Base-by-base conservation (phyloP, 441 rosid genomes). In the Aquilaria agallochum region DNA sequence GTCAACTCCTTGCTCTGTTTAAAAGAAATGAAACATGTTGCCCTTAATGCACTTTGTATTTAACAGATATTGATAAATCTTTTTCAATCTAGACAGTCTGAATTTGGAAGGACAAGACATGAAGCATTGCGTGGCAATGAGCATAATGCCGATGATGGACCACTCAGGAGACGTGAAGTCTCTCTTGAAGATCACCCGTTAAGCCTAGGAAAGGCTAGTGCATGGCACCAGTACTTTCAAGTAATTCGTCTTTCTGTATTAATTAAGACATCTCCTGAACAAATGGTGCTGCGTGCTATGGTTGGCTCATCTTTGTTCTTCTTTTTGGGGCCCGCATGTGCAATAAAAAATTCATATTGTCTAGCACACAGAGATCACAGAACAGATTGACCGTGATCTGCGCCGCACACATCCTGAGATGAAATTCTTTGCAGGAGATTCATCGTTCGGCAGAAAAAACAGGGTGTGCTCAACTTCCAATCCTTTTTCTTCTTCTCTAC, bases 151-250 rank as follows among this genome's bases (percentile, higher is more conserved):
- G 78, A 72, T 56, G 56, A 74, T 65, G 95, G 89, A 47, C 91
- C 71, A 12, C 87, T 87, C 27, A 75, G 62, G 66, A 66, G 91
- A 40, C 89, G 71, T 36, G 67, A 69, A 71, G 80, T 87, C 58
- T 83, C 94, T 63, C 79, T 75, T 11, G 94, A 81, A 65, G 94
- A 87, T 78, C 94, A 87, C 70, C 94, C 94, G n/a, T 68, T 87
- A 68, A 83, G 87, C 64, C 77, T 68, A 54, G 87, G 83, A 48
- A 79, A 83, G 75, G 77, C 83, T 51, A 83, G 89, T 64, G 71
- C 78, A 60, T 85, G 94, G 94, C 71, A 76, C 70, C 87, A 74
- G 62, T 81, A 74, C 71, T 85, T 85, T 50, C 77, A 87, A 89
- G 94, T 87, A 70, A 54, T 60, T 53, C 52, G 51, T 57, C 44